Percentiles rank a stretch among this genome's conserved stretches.
These are phyloP conservation scores for Onygena corvina DNA, from an alignment of 2,329 filamentous ascomycete genomes.

Conservation along the genomic window DNA sequence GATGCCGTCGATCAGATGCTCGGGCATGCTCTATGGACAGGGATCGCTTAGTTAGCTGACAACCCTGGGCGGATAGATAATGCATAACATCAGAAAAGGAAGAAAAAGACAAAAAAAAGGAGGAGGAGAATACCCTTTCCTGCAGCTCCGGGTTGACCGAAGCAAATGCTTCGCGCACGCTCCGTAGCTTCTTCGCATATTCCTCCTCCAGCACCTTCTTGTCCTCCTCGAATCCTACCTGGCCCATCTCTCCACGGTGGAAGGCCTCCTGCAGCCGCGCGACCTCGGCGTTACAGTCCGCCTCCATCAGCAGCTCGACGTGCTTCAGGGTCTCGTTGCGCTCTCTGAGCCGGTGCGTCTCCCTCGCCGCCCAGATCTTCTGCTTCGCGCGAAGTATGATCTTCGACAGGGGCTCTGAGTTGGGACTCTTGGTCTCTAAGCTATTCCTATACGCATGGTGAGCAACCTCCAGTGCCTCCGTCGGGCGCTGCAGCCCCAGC, in stretches of 20 bases:
- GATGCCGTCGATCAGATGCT: constrained; percentile 39
- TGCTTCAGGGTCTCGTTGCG: constrained; percentile 32
- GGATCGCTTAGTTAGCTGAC: not conserved
- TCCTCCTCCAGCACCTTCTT: constrained; percentile 46
- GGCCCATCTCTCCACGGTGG: constrained; percentile 36
- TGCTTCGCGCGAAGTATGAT: constrained; percentile 73
- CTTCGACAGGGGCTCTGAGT: constrained; percentile 57
- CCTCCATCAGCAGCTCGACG: constrained; percentile 32
- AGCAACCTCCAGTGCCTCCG: constrained; percentile 60
- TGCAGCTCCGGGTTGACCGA: constrained; percentile 31
- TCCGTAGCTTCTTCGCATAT: constrained; percentile 36
- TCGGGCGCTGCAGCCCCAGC: constrained; percentile 57
- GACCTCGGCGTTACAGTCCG: constrained; percentile 30
- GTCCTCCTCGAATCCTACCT: constrained; percentile 58
- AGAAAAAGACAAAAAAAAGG: not conserved
- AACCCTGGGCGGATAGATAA: not conserved
- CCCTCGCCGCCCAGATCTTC: constrained; percentile 66
- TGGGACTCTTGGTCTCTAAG: constrained; percentile 50
- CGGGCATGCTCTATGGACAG: constrained; percentile 33
- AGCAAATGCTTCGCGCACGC: constrained; percentile 34
- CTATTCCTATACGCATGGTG: constrained; percentile 62
- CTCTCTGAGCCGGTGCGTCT: constrained; percentile 40
- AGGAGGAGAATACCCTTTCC: constrained; percentile 31
- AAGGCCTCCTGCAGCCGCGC: constrained; percentile 26
- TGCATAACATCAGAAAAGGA: not conserved